Conservation (phyloP, 1,139 yeast genomes). For the Geotrichum bryndzae region DNA sequence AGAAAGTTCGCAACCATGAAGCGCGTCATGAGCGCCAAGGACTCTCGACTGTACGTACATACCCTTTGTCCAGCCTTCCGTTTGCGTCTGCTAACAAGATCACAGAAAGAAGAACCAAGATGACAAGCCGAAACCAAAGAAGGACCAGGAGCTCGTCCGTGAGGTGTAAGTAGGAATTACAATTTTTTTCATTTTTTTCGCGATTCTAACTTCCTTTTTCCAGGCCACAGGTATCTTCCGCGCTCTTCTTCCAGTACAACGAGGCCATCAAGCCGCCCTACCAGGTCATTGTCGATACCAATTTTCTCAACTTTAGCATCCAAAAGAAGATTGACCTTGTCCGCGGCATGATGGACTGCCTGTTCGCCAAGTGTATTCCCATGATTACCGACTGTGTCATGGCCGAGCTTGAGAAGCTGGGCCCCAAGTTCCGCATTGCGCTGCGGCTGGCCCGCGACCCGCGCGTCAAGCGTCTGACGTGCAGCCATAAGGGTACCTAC, state of each 20-base stretch:
- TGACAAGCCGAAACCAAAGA: conserved; percentile 34
- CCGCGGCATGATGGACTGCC: conserved; percentile 92
- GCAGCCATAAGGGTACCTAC: conserved; percentile 92
- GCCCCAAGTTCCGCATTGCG: conserved; percentile 91
- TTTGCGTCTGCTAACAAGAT: conserved; percentile 15
- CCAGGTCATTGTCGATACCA: conserved; percentile 91
- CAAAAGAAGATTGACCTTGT: conserved; percentile 91
- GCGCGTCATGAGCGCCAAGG: conserved; percentile 69
- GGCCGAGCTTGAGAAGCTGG: conserved; percentile 95
- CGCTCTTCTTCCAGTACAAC: conserved; percentile 90
- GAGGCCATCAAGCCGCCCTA: conserved; percentile 94
- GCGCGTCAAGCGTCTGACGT: conserved; percentile 74
- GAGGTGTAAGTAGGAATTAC: conserved; percentile 40
- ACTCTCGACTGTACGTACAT: conserved; percentile 48
- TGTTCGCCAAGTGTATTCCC: conserved; percentile 93
- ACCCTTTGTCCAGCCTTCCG: not conserved
- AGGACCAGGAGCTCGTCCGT: conserved; percentile 76
- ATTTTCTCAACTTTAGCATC: conserved; percentile 90
- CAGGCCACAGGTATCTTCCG: conserved; percentile 90
- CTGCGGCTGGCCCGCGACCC: conserved; percentile 90
- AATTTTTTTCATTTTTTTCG: not conserved
- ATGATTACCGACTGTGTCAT: conserved; percentile 93
- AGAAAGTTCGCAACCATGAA: conserved; percentile 93
- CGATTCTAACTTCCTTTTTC: conserved; percentile 3
- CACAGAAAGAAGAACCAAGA: conserved; percentile 38